These are phyloP conservation scores for Xylaria digitata DNA, from an alignment of 2,329 filamentous ascomycete species.

Conservation along the genomic window DNA sequence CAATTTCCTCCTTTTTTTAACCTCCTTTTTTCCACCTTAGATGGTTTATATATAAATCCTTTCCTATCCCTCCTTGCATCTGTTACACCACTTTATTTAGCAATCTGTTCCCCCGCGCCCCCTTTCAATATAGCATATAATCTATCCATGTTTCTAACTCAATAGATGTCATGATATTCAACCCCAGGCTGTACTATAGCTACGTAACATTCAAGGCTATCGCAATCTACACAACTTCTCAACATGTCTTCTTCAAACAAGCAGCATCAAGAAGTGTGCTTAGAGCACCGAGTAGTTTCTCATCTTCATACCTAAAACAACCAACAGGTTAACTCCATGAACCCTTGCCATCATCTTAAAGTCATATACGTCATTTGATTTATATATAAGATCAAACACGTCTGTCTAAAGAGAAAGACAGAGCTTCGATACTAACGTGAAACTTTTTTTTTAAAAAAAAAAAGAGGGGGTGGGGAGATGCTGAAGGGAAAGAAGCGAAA, in stretches of 20 bases:
- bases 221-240: neutral
- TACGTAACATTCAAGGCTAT: neutral
- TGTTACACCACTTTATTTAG: too few species aligned
- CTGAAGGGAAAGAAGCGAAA: neutral
- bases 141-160: too few species aligned
- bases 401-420: too few species aligned
- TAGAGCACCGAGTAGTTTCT: slow-evolving; percentile 52
- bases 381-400: neutral
- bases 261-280: slow-evolving; percentile 50
- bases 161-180: neutral
- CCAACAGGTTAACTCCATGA: neutral
- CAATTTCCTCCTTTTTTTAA: too few species aligned
- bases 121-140: too few species aligned
- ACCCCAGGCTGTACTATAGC: neutral
- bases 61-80: too few species aligned
- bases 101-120: too few species aligned
- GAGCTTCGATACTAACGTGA: neutral
- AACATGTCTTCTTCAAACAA: slow-evolving; percentile 45
- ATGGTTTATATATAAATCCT: too few species aligned
- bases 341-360: neutral
- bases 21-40: too few species aligned
- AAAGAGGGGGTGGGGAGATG: too few species aligned
- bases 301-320: slow-evolving; percentile 50
- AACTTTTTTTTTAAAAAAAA: neutral
- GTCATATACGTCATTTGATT: neutral